Base-by-base conservation (phyloP, 495 filamentous ascomycete species). In the Lentithecium fluviatile region DNA sequence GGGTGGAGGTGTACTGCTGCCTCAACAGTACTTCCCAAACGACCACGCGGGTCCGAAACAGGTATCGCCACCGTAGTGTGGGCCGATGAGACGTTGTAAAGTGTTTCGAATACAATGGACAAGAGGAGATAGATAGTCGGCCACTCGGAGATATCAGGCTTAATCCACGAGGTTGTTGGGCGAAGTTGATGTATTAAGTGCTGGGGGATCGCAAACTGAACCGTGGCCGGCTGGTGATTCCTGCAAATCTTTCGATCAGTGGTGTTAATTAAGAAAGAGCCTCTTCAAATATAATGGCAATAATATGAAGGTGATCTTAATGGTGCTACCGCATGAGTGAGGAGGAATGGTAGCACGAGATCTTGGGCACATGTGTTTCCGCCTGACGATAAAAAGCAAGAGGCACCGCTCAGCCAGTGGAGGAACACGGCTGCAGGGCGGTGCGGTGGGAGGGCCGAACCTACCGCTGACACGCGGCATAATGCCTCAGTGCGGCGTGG, bases 261-360 rank as follows among this genome's bases (percentile, higher is more conserved):
- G 50, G 46, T 12, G 51, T 67, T 66, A 67, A 67, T 63, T 56
- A 62, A 58, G 54, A 37, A 59, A 43, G 56, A 55, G 55, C n/a
- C 42, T 63, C 55, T 63, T 32, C 53, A 67, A 52, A 67, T 67
- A 67, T 62, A 59, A 51, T 54, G 50, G 36, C 55, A 67, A 59
- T 67, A 67, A 60, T 67, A 63, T 56, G 60, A 51, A 56, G 52
- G 58, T 53, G 64, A 63, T 63, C 12, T 55, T 67, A 63, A 59
- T 58, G 59, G 64, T 67, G 45, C 43, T 63, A 67, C 64, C 38
- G 60, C 64, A 63, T 63, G 60, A 56, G 49, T 60, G 42, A 45
- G 24, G 43, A 46, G 40, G 52, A 56, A 56, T 54, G 52, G 64
- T 67, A 52, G 64, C 63, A 67, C 64, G 42, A 67, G 56, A 63